Evolutionary conservation across 129 eudicot genomes (phyloP).

Genomic region (Rutidosis leptorrhynchoides): DNA sequence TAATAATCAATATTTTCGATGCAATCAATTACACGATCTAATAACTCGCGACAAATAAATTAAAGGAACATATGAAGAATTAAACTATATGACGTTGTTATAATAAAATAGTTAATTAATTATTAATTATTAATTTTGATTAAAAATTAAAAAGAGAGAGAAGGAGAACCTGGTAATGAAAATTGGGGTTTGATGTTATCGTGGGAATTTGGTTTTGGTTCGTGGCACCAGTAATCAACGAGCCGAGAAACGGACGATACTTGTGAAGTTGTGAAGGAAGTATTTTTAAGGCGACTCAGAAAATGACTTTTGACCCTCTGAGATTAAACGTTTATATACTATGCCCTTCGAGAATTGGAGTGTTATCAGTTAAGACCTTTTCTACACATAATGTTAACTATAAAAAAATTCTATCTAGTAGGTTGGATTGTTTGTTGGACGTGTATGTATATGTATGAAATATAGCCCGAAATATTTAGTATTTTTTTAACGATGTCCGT

Average conservation of each 20-base stretch:
- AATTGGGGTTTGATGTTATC: constrained; percentile 34
- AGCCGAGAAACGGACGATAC: constrained; percentile 20
- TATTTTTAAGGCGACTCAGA: constrained; percentile 7
- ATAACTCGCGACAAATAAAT: constrained; percentile 15
- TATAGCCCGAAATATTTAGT: no score
- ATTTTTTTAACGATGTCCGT: no score
- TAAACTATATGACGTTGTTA: constrained; percentile 5
- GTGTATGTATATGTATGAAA: no score
- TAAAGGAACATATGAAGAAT: neutral
- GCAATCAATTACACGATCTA: constrained; percentile 23
- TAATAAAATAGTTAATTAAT: no score
- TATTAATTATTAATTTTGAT: neutral
- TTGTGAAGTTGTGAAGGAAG: constrained; percentile 2
- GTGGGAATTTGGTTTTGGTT: constrained; percentile 28
- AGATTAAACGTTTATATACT: no score
- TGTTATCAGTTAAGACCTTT: neutral
- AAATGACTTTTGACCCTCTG: neutral
- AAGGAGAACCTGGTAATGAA: constrained; percentile 20
- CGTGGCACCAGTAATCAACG: constrained; percentile 23
- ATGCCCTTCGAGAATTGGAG: neutral
- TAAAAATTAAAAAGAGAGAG: constrained; percentile 3
- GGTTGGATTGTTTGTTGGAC: no score
- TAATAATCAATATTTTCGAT: constrained; percentile 10
- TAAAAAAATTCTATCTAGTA: no score
- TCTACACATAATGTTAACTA: no score